These are phyloP conservation scores for Ramalina peruviana DNA, from an alignment of 495 filamentous ascomycete genomes.

Conservation along the genomic window DNA sequence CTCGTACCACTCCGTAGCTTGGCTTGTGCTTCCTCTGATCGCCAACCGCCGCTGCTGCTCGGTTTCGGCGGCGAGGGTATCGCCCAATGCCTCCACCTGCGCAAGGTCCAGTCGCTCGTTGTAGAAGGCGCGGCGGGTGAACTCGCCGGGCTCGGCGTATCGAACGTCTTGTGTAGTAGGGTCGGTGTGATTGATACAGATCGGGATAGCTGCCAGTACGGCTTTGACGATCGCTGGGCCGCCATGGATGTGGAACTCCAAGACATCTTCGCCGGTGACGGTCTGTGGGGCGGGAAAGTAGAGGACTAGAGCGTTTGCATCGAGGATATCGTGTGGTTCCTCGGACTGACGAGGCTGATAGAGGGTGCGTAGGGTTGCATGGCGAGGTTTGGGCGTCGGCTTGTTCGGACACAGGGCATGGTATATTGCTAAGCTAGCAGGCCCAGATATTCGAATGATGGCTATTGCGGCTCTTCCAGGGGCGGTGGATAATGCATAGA, in stretches of 20 bases:
- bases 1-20: constrained; percentile 69
- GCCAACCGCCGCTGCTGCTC: constrained; percentile 86
- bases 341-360: constrained; percentile 41
- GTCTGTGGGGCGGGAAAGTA: constrained; percentile 75
- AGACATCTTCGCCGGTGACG: constrained; percentile 80
- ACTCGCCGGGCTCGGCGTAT: constrained; percentile 91
- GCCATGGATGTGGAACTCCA: constrained; percentile 92
- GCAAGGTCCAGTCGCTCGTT: constrained; percentile 75
- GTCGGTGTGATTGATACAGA: constrained; percentile 11
- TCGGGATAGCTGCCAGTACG: constrained; percentile 62
- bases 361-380: constrained; percentile 64
- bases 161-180: constrained; percentile 35
- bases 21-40: constrained; percentile 58
- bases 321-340: constrained; percentile 41
- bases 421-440: constrained; percentile 63
- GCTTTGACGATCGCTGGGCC: constrained; percentile 77
- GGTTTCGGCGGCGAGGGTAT: constrained; percentile 73
- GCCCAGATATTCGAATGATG: constrained; percentile 76
- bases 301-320: constrained; percentile 71
- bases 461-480: constrained; percentile 82
- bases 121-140: constrained; percentile 83
- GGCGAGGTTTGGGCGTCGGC: constrained; percentile 52
- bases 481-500: constrained; percentile 86
- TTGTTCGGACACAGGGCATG: constrained; percentile 53
- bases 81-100: constrained; percentile 87